Percentiles rank a stretch among this genome's conserved stretches.
phyloP scores from a whole-genome alignment of 2,329 filamentous ascomycete genomes.

The Corinectria fuckeliana region DNA sequence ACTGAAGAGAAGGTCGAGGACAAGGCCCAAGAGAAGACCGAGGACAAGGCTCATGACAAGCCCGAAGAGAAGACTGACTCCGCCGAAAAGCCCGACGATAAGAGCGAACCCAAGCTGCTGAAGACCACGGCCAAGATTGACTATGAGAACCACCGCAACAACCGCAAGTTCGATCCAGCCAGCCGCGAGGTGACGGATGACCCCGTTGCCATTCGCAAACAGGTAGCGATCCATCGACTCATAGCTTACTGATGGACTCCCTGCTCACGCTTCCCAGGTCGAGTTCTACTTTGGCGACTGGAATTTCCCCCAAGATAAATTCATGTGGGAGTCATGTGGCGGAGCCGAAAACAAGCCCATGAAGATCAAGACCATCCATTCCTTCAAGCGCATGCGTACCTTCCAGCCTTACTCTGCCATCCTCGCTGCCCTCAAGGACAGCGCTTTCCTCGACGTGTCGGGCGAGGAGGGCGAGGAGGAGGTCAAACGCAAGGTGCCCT shows the following conservation, averaged over 20 bases:
- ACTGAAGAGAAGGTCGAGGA: conserved; percentile 36
- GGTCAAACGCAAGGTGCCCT: conserved; percentile 78
- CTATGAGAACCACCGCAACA: conserved; percentile 54
- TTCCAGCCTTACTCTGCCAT: conserved; percentile 90
- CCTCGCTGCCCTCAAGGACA: conserved; percentile 81
- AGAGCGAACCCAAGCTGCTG: conserved; percentile 45
- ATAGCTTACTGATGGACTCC: neutral
- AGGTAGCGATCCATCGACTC: conserved; percentile 57
- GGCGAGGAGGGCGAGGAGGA: conserved; percentile 76
- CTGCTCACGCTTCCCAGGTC: conserved; percentile 60
- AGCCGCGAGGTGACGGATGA: conserved; percentile 75
- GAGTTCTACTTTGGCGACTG: conserved; percentile 96
- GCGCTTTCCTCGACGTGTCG: conserved; percentile 73
- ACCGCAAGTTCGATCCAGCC: conserved; percentile 75
- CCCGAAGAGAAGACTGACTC: conserved; percentile 31
- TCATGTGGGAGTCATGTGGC: conserved; percentile 78
- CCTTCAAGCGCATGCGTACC: conserved; percentile 94
- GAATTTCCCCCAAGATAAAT: conserved; percentile 88
- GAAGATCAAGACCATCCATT: conserved; percentile 76
- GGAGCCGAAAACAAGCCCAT: conserved; percentile 85
- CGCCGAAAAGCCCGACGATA: conserved; percentile 31
- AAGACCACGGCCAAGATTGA: conserved; percentile 53
- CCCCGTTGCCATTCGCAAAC: conserved; percentile 80
- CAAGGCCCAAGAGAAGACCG: conserved; percentile 30
- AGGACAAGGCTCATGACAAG: conserved; percentile 30